Evolutionary conservation across 2,329 filamentous ascomycete species (phyloP), one percentile per base, ranked within the genome.

Genomic region (Diplodia intermedia): DNA sequence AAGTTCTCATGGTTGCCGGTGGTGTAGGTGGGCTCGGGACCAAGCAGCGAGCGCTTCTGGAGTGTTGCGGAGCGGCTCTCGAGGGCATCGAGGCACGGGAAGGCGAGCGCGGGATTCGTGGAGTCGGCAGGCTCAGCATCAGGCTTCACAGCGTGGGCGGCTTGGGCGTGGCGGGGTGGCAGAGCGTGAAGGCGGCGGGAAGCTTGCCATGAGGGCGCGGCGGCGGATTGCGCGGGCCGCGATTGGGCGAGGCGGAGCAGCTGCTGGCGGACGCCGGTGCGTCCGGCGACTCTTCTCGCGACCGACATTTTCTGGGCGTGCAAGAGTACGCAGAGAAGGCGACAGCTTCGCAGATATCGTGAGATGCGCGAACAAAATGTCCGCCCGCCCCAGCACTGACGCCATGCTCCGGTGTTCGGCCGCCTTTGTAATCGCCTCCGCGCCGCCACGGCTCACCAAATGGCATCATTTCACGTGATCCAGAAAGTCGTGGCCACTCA

Each of bases 1-100:
- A 91, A 97, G 36, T 83, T 86, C 71, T 91, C 86, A 63, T 95
- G 94, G n/a, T 88, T 89, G 68, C 95, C 95, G 55, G 91, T 90
- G 0, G 94, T 97, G 79, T 99, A 99, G 1, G 93, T 93, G 0
- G 95, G 95, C 76, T 99, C 95, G 1, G 94, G 94, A 0, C 94
- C 94, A 56, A 89, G 89, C 26, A 80, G 76, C 18, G 88, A 86
- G 57, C 90, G 84, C 47, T 90, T 91, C 67, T 83, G 83, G 56
- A 98, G 88, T 11, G 84, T 90, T 5, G 91, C 91, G 0, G 94
- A 83, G 62, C 82, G 74, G 8, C 75, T 77, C 70, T 81, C 79
- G 57, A 79, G 75, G n/a, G 77, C 77, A 65, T 81, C 79, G 68
- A 81, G 77, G 67, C 79, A 81, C 18, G 79, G 79, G 65, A 81